Percentiles rank a stretch among this genome's conserved stretches.
These are phyloP conservation scores for Pulveroboletus ravenelii DNA, from an alignment of 768 basidiomycete genomes.

Conservation along the genomic window DNA sequence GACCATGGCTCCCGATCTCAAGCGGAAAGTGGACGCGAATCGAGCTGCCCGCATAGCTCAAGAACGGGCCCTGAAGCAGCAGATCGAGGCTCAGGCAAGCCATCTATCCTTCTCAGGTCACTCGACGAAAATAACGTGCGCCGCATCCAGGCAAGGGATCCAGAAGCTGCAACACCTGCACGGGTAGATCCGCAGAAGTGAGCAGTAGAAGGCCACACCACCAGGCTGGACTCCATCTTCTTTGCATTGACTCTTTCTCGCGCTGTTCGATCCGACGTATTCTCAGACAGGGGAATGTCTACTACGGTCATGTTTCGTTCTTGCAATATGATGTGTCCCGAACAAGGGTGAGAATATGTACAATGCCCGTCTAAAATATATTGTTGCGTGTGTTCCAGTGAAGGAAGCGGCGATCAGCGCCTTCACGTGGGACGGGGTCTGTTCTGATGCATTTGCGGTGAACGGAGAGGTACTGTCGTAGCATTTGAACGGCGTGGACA, in stretches of 20 bases:
- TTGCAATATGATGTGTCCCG: not conserved
- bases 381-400: not conserved
- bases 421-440: not conserved
- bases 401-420: not conserved
- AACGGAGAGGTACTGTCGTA: constrained; percentile 1
- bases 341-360: not conserved
- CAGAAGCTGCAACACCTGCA: constrained; percentile 31
- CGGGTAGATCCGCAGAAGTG: constrained; percentile 29
- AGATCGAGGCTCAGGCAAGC: constrained; percentile 50
- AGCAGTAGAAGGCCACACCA: constrained; percentile 1
- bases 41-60: constrained; percentile 48
- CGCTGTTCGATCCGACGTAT: not conserved
- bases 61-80: constrained; percentile 51
- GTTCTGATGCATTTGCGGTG: not conserved
- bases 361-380: not conserved
- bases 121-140: constrained; percentile 4
- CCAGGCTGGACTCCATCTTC: not conserved
- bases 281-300: not conserved
- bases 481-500: constrained; percentile 1
- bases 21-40: constrained; percentile 57
- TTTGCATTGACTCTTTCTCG: constrained; percentile 1
- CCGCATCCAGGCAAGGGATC: constrained; percentile 16
- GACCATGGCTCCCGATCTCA: constrained; percentile 63
- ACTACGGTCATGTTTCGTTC: not conserved
- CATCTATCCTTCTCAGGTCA: constrained; percentile 1